Percentiles rank a stretch among this genome's conserved stretches.
Conservation (phyloP, 306 rosid genomes). For the Cyamopsis tetragonoloba region DNA sequence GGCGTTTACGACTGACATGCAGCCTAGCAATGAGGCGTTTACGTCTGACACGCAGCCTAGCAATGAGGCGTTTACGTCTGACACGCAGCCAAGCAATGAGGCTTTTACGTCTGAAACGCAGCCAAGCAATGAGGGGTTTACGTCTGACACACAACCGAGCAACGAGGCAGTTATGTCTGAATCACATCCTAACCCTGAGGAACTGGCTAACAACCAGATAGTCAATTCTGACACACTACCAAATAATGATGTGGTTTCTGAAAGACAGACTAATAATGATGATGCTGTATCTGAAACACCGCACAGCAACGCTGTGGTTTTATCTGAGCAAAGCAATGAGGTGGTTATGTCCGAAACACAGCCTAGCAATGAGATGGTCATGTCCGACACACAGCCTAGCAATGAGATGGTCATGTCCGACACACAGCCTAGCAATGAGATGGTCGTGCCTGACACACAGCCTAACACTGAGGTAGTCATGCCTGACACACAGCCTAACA, state of each 20-base stretch:
- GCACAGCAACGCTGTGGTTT: neutral
- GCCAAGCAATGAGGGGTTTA: neutral
- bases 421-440: constrained; percentile 13
- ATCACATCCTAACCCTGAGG: too few relatives aligned
- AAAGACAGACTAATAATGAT: neutral
- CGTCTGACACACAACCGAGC: constrained; percentile 7
- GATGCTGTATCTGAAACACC: neutral
- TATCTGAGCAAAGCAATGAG: neutral
- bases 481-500: neutral
- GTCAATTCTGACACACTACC: neutral
- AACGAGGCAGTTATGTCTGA: neutral
- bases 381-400: neutral
- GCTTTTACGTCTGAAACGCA: neutral
- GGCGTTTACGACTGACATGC: neutral
- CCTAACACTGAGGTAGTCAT: neutral
- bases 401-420: constrained; percentile 17
- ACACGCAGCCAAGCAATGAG: neutral
- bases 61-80: neutral
- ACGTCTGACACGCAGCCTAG: constrained; percentile 5
- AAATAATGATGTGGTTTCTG: neutral
- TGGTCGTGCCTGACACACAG: constrained; percentile 7
- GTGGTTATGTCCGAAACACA: neutral
- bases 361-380: neutral
- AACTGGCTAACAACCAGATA: neutral
- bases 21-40: neutral